Percentiles rank a stretch among this genome's conserved stretches.
These are phyloP conservation scores for Xylaria digitata DNA, from an alignment of 2,329 filamentous ascomycete species.

Conservation along the genomic window DNA sequence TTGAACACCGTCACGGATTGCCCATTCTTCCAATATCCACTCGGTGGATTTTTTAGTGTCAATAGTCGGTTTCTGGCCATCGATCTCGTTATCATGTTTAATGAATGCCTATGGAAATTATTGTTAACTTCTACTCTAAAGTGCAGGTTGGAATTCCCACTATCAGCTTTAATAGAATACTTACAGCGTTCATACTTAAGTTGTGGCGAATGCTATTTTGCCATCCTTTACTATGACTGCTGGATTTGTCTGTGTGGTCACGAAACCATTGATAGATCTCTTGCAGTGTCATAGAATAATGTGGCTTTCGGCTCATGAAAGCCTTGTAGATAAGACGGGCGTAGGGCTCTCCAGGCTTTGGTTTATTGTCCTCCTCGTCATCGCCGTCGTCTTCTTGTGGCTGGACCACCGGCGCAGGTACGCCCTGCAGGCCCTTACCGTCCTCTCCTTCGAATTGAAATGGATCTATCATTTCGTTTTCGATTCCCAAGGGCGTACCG, in stretches of 20 bases:
- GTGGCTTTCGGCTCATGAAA: slow-evolving; percentile 64
- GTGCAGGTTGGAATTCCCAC: background rate
- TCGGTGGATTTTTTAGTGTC: slow-evolving; percentile 74
- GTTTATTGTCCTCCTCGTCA: background rate
- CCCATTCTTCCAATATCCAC: slow-evolving; percentile 81
- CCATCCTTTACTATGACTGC: slow-evolving; percentile 78
- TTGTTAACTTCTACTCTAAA: slow-evolving; percentile 2
- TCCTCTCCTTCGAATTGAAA: slow-evolving; percentile 30
- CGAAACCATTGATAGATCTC: slow-evolving; percentile 93
- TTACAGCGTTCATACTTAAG: slow-evolving; percentile 92
- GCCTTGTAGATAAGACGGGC: slow-evolving; percentile 83
- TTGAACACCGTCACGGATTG: slow-evolving; percentile 77
- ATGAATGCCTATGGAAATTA: slow-evolving; percentile 50
- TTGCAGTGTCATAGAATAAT: slow-evolving; percentile 73
- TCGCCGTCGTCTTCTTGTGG: slow-evolving; percentile 40
- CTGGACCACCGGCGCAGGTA: slow-evolving; percentile 5
- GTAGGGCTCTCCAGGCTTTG: slow-evolving; percentile 72
- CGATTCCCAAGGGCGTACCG: background rate
- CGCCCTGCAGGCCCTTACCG: slow-evolving; percentile 30
- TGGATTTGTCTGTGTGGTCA: slow-evolving; percentile 81
- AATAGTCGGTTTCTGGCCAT: slow-evolving; percentile 49
- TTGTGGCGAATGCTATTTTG: slow-evolving; percentile 97
- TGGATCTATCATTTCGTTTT: slow-evolving; percentile 5
- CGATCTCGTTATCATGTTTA: slow-evolving; percentile 60
- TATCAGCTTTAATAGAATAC: slow-evolving; percentile 47